phyloP scores from a whole-genome alignment of 2,329 filamentous ascomycete species.

The Hymenoscyphus repandus region DNA sequence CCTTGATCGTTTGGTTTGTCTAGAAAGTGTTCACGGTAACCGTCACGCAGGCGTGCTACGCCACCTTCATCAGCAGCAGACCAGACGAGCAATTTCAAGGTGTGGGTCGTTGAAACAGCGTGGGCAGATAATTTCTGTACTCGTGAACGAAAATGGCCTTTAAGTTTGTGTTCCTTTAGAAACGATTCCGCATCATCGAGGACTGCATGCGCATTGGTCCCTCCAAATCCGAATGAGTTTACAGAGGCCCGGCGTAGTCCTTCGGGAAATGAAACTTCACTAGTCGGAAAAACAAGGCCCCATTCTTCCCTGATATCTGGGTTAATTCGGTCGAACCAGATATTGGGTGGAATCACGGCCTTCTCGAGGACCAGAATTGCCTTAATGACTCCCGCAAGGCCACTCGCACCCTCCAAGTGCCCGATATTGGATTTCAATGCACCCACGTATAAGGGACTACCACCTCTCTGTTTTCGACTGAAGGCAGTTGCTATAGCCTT shows the following conservation, averaged over 20 bases:
- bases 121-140: background rate
- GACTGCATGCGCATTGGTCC: constrained; percentile 29
- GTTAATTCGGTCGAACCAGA: constrained; percentile 32
- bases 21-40: background rate
- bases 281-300: background rate
- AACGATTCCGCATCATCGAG: constrained; percentile 19
- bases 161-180: background rate
- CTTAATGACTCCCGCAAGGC: constrained; percentile 14
- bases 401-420: constrained; percentile 18
- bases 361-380: constrained; percentile 15
- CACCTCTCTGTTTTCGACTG: constrained; percentile 25
- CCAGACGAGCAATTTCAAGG: constrained; percentile 1
- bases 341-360: constrained; percentile 35
- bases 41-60: background rate
- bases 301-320: constrained; percentile 22
- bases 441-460: constrained; percentile 10
- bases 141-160: background rate
- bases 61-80: constrained; percentile 2
- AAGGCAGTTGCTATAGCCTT: constrained; percentile 34
- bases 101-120: background rate
- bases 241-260: constrained; percentile 33
- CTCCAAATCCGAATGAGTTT: constrained; percentile 25
- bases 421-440: constrained; percentile 24
- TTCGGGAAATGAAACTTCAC: constrained; percentile 19
- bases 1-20: background rate